phyloP scores from a whole-genome alignment of 495 filamentous ascomycete species.

The Hypoxylon perforatum region DNA sequence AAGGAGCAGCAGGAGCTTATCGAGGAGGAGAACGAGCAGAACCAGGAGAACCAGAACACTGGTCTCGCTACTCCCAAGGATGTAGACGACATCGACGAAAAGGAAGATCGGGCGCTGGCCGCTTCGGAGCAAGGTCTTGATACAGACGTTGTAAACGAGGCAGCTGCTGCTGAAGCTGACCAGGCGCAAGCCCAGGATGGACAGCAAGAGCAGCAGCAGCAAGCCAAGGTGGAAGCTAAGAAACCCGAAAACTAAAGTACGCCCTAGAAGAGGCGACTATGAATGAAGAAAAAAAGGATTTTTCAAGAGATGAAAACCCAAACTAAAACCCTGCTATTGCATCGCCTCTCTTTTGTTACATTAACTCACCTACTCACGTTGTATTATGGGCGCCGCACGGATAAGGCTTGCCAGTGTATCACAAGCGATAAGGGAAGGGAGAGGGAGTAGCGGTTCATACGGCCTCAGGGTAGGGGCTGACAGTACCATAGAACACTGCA shows the following conservation, averaged over 20 bases:
- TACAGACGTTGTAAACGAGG: conserved; percentile 56
- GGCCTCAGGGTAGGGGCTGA: no score
- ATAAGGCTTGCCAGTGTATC: no score
- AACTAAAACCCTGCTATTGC: conserved; percentile 4
- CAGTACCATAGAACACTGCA: no score
- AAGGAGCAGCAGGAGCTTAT: conserved; percentile 99
- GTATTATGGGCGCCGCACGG: no score
- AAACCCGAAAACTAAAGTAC: conserved; percentile 32
- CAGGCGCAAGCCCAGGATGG: conserved; percentile 41
- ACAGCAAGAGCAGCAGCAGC: conserved; percentile 25
- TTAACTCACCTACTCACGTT: background rate
- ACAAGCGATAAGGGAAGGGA: no score
- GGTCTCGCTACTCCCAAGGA: conserved; percentile 80
- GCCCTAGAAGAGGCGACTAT: background rate
- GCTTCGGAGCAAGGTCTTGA: conserved; percentile 52
- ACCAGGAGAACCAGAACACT: conserved; percentile 74
- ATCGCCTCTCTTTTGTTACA: conserved; percentile 45
- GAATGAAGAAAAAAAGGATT: background rate
- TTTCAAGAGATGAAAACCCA: conserved; percentile 15
- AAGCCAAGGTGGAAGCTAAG: conserved; percentile 36
- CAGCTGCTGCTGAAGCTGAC: conserved; percentile 57
- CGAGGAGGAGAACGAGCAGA: conserved; percentile 94
- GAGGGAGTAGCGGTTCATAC: no score
- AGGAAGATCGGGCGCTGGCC: conserved; percentile 59
- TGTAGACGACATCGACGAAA: conserved; percentile 84